A percentile compares a stretch with the other conserved stretches of the same genome.
phyloP scores from a whole-genome alignment of 192 early-diverging fungal genomes.

The Thamnidium elegans region DNA sequence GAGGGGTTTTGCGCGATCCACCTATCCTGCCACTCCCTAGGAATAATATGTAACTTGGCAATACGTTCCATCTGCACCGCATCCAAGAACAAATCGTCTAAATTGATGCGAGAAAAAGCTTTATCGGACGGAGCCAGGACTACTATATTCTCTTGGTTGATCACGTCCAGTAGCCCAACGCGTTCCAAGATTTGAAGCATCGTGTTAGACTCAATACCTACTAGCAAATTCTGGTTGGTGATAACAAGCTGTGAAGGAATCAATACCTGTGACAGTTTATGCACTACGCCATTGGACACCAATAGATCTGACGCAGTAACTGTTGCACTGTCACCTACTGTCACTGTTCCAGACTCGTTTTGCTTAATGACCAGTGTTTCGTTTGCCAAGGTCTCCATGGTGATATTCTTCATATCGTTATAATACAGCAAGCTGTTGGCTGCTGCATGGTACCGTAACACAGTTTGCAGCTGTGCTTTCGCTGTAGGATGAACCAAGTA shows the following conservation, averaged over 20 bases:
- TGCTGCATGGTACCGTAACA: constrained; percentile 53
- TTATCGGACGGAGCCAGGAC: constrained; percentile 52
- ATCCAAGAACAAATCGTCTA: constrained; percentile 30
- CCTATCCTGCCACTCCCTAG: constrained; percentile 22
- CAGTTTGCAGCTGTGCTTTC: constrained; percentile 21
- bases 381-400: constrained; percentile 41
- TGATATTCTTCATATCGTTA: constrained; percentile 27
- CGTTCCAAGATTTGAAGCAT: constrained; percentile 41
- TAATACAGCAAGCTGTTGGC: constrained; percentile 36
- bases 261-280: constrained; percentile 40
- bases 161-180: constrained; percentile 36
- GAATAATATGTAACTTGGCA: constrained; percentile 64
- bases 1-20: background rate
- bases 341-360: background rate
- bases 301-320: constrained; percentile 31
- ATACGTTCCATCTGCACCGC: constrained; percentile 47
- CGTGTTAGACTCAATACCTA: constrained; percentile 37
- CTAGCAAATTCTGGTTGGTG: constrained; percentile 40
- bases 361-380: constrained; percentile 33
- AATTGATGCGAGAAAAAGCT: constrained; percentile 46
- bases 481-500: constrained; percentile 52
- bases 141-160: constrained; percentile 30
- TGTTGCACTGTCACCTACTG: constrained; percentile 3
- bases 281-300: constrained; percentile 49
- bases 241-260: constrained; percentile 43